Evolutionary conservation across 345 rosid species (phyloP), one percentile per base, ranked within the genome.

Genomic region (Cardamine chenopodiifolia): DNA sequence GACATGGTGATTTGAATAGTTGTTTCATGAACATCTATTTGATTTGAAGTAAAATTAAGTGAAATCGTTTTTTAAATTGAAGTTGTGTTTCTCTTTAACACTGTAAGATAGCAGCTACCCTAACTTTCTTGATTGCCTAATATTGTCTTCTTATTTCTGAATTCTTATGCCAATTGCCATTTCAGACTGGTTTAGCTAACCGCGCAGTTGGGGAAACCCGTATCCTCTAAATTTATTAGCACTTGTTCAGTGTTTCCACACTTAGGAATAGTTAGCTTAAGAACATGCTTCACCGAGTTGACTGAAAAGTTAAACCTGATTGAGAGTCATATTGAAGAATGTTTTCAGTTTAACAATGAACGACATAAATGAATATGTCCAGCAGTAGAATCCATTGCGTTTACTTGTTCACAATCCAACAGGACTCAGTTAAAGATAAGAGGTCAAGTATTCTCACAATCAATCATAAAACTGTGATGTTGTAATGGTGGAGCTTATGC

Each of bases 131-230:
- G 37, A 53, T 68, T 59, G 66, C 60, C 72, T 35, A 34, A 58
- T 35, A 57, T 40, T 32, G 6, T 47, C 67, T 62, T 42, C n/a
- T 74, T 48, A 32, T 66, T 39, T 61, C 66, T 37, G 39, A 34
- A 65, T 78, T 80, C 82, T 82, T 59, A 82, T 64, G 6, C 61
- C 58, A 42, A 62, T 60, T 77, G 54, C 70, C 67, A 74, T 53
- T 84, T 81, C 89, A 93, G 98, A 76, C 69, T 25, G 98, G 98
- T 59, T 82, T 88, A 78, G 80, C 85, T 57, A 93, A 89, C 71
- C 89, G 96, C 76, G 89, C 94, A 45, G 90, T 91, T 71, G 98
- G 94, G 62, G 98, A 93, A 85, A 91, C 97, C 59, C 91, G 98
- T 88, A 91, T 91, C 94, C 86, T 78, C 80, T 65, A 39, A 19